Base-by-base conservation (phyloP, 2,329 filamentous ascomycete species). In the Aureobasidium vineae region DNA sequence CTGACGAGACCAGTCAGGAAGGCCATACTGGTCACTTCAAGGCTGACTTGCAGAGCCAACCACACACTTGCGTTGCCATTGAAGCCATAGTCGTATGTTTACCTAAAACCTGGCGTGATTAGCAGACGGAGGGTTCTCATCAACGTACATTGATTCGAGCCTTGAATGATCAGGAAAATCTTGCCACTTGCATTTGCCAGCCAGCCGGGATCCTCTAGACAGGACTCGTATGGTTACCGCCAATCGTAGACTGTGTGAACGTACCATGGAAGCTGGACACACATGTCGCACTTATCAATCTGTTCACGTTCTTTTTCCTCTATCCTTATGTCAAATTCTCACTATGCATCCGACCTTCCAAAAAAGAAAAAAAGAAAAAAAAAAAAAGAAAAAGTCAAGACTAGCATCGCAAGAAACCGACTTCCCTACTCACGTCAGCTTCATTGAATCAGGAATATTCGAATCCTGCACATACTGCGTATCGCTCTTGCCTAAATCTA, bases 1-100 rank as follows among this genome's bases (percentile, higher is more conserved):
- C 77, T 72, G 0, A 75, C 74, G 2, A 79, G 72, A 5, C 77
- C 77, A 0, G 77, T 76, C 4, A 79, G 71, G 71, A 80, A 79
- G 2, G 75, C 76, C 74, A 80, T 79, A 57, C 75, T 76, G 1
- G 74, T 72, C 31, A 79, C 69, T 69, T 79, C 78, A 45, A 79
- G 70, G 10, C 77, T 67, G 0, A 77, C 77, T 31, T 75, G 72
- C 10, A 77, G 71, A 0, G 74, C 75, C 5, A 77, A 65, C 43
- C 71, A 77, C 5, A 70, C 65, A 5, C 60, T 47, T 2, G 70
- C 65, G 36, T 64, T 69, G 8, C 26, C 47, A 50, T 60, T 70
- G 49, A 73, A 69, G 13, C 71, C 71, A 59, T 73, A 78, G 15
- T 70, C 59, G 65, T 78, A 78, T 26, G 71, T 68, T 45, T 11